Evolutionary conservation across 139 green algal species (phyloP).

Genomic region (Nannochloris sp.): DNA sequence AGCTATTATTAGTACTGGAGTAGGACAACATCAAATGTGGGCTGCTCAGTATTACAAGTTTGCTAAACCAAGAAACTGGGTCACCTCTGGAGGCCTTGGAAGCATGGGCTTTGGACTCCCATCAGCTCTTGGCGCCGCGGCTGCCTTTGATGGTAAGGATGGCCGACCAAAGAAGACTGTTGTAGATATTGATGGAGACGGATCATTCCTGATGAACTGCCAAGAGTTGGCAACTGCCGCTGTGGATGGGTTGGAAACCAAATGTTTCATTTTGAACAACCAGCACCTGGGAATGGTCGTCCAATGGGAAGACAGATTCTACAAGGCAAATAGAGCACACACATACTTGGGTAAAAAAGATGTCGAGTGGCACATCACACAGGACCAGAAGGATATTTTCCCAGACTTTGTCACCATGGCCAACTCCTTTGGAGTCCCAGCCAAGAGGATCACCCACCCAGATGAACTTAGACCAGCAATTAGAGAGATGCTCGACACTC

Average conservation of each 20-base stretch:
- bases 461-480: conserved; percentile 50
- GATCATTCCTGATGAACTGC: conserved; percentile 96
- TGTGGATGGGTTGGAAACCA: conserved; percentile 90
- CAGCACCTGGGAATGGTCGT: conserved; percentile 99
- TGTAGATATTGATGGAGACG: conserved; percentile 97
- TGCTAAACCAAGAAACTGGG: conserved; percentile 63
- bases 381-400: conserved; percentile 88
- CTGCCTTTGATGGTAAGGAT: conserved; percentile 70
- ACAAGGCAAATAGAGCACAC: conserved; percentile 97
- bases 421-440: conserved; percentile 62
- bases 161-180: conserved; percentile 59
- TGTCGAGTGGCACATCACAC: conserved; percentile 47
- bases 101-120: conserved; percentile 99
- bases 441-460: conserved; percentile 59
- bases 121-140: conserved; percentile 81
- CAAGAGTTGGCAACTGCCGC: conserved; percentile 89
- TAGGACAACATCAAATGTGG: conserved; percentile 99
- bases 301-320: conserved; percentile 98
- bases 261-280: conserved; percentile 99
- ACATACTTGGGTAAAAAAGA: conserved; percentile 89
- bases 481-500: conserved; percentile 84
- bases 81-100: conserved; percentile 85
- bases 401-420: conserved; percentile 94
- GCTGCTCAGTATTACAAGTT: conserved; percentile 91
- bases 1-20: conserved; percentile 93